phyloP scores from a whole-genome alignment of 2,329 filamentous ascomycete genomes.

The Arthrobotrys musiformis region DNA sequence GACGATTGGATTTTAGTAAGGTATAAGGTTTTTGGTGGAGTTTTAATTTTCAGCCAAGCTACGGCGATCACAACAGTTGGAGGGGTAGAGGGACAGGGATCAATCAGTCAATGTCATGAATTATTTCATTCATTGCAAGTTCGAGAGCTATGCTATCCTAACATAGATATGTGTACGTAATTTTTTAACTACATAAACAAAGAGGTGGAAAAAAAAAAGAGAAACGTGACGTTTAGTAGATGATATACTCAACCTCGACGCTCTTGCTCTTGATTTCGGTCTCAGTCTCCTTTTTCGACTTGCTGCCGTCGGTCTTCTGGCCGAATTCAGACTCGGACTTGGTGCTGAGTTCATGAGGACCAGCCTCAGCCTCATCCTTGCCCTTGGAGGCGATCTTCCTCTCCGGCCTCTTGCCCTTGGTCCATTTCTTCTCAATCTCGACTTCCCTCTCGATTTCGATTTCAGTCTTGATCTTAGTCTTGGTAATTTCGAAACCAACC shows the following conservation, averaged over 20 bases:
- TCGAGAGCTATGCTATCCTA: conserved; percentile 3
- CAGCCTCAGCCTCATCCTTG: conserved; percentile 28
- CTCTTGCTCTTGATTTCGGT: conserved; percentile 41
- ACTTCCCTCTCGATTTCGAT: conserved; percentile 27
- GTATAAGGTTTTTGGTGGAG: background rate
- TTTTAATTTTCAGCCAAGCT: background rate
- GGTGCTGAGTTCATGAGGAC: conserved; percentile 9
- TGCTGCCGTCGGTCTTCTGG: conserved; percentile 34
- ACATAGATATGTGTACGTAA: background rate
- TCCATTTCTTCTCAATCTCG: conserved; percentile 41
- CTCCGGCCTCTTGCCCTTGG: conserved; percentile 47
- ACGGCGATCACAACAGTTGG: background rate
- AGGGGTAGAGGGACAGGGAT: background rate
- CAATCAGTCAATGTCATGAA: conserved; percentile 2
- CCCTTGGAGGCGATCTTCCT: conserved; percentile 31
- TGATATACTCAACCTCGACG: conserved; percentile 3
- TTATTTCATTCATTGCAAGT: conserved; percentile 13
- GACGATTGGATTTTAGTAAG: background rate
- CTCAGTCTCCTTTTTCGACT: conserved; percentile 25
- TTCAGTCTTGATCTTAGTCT: conserved; percentile 34
- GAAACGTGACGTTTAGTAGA: conserved; percentile 13
- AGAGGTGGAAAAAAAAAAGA: background rate
- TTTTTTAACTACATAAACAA: background rate
- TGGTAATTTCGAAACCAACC: conserved; percentile 35
- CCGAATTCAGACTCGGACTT: conserved; percentile 39